phyloP scores from a whole-genome alignment of 805 yeast genomes.

The Kuraishia piskuri region DNA sequence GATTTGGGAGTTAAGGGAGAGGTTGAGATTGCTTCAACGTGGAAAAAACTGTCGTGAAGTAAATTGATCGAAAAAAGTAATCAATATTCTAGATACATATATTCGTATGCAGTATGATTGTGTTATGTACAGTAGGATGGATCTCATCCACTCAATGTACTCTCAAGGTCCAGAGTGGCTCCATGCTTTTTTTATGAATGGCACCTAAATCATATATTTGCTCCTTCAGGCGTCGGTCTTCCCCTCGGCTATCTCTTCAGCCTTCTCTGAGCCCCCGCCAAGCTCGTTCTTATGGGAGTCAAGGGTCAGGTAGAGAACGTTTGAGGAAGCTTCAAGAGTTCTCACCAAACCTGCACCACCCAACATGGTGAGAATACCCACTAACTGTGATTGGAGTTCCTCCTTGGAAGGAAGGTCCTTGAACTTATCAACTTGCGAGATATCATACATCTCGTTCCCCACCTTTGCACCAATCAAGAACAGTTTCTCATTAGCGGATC shows the following conservation, averaged over 20 bases:
- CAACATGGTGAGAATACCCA: slow-evolving; percentile 71
- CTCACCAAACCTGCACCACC: slow-evolving; percentile 87
- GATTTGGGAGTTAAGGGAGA: too few species aligned
- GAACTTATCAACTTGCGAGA: slow-evolving; percentile 47
- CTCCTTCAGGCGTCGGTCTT: background rate
- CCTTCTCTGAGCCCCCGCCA: slow-evolving; percentile 7
- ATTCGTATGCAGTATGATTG: background rate
- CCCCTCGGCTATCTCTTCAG: background rate
- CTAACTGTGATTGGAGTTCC: slow-evolving; percentile 71
- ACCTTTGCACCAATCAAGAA: slow-evolving; percentile 82
- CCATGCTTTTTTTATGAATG: too few species aligned
- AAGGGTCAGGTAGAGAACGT: slow-evolving; percentile 64
- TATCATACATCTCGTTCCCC: slow-evolving; percentile 48
- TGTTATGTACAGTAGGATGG: background rate
- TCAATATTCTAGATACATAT: background rate
- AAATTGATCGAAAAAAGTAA: too few species aligned
- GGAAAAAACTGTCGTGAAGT: too few species aligned
- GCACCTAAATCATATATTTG: background rate
- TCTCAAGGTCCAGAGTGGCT: too few species aligned
- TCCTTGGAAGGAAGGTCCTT: slow-evolving; percentile 67
- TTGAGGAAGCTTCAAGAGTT: slow-evolving; percentile 67
- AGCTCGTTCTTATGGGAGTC: slow-evolving; percentile 40
- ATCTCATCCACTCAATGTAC: too few species aligned
- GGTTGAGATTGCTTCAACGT: too few species aligned
- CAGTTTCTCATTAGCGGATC: slow-evolving; percentile 60